Percentiles rank a stretch among this genome's conserved stretches.
phyloP scores from a whole-genome alignment of 1,284 basidiomycete genomes.

The Apiotrichum sp. region DNA sequence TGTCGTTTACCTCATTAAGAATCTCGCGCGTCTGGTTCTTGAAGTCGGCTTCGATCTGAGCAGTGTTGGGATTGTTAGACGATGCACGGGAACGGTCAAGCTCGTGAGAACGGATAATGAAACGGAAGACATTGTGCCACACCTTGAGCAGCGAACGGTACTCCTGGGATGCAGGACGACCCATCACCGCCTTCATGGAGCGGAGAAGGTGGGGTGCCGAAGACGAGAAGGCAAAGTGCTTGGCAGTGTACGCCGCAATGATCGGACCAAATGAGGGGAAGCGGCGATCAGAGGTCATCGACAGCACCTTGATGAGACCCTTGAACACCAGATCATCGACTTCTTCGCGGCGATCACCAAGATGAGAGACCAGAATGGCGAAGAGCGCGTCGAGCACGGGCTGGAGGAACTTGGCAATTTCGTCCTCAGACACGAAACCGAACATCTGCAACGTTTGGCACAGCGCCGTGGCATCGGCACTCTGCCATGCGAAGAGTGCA shows the following conservation, averaged over 20 bases:
- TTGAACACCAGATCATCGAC: conserved; percentile 85
- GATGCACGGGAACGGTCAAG: conserved; percentile 75
- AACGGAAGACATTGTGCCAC: conserved; percentile 90
- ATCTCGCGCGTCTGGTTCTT: conserved; percentile 72
- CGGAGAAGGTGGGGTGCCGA: conserved; percentile 75
- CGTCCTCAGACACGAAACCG: conserved; percentile 83
- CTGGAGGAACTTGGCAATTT: conserved; percentile 90
- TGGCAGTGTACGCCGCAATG: conserved; percentile 84
- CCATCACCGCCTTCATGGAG: conserved; percentile 77
- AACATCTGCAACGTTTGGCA: conserved; percentile 74
- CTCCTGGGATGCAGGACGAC: conserved; percentile 65
- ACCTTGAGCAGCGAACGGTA: conserved; percentile 88
- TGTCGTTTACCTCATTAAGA: conserved; percentile 71
- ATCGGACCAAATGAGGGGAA: conserved; percentile 93
- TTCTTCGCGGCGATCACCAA: conserved; percentile 62
- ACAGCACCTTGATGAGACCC: conserved; percentile 79
- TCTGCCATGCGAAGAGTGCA: conserved; percentile 77
- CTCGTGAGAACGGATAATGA: conserved; percentile 80
- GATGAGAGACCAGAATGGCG: conserved; percentile 70
- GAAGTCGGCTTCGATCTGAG: conserved; percentile 79
- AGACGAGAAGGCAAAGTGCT: conserved; percentile 73
- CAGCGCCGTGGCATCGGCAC: conserved; percentile 59
- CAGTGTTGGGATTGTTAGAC: conserved; percentile 71
- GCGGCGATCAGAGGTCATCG: conserved; percentile 87
- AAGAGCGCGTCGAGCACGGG: conserved; percentile 93